phyloP scores from a whole-genome alignment of 331 rosid genomes.

The Spiraea crenata region DNA sequence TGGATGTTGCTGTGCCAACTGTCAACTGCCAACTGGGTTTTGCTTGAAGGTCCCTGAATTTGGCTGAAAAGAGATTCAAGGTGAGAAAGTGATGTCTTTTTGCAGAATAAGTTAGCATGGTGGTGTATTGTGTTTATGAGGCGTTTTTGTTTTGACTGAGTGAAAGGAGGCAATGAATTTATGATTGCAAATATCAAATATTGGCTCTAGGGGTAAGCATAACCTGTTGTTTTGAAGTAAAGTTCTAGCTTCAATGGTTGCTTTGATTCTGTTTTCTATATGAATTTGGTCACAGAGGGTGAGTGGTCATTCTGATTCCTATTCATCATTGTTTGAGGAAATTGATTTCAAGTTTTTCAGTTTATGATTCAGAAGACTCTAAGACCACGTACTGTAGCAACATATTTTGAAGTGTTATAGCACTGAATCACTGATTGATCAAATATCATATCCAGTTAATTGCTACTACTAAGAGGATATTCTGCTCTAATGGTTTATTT shows the following conservation, averaged over 20 bases:
- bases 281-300: neutral
- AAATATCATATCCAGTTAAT: neutral
- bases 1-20: neutral
- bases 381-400: neutral
- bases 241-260: neutral
- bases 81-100: conserved; percentile 9
- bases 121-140: too few species aligned
- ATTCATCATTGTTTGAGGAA: neutral
- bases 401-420: neutral
- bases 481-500: neutral
- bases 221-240: neutral
- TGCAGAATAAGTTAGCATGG: neutral
- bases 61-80: neutral
- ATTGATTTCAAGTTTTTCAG: neutral
- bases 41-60: neutral
- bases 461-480: neutral
- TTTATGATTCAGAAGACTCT: neutral
- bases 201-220: neutral
- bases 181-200: neutral
- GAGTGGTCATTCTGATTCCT: neutral
- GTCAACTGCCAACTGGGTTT: conserved; percentile 4
- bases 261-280: neutral
- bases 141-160: neutral
- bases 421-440: neutral
- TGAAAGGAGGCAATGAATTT: neutral